Conservation (phyloP, 768 basidiomycete genomes). For the Leccinum truebloodii region DNA sequence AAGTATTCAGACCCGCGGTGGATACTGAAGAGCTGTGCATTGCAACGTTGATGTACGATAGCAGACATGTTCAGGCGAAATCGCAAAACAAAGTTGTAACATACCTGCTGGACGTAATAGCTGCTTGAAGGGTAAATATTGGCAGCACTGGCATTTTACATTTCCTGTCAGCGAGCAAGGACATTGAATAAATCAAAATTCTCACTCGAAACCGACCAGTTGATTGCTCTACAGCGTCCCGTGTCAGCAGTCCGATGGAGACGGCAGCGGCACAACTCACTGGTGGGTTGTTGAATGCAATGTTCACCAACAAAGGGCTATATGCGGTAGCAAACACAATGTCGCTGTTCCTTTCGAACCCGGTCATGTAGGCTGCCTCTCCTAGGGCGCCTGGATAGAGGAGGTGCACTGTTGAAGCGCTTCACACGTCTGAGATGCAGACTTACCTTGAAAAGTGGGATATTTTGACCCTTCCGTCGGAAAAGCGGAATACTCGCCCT, state of each 20-base stretch:
- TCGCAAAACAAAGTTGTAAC: neutral
- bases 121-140: neutral
- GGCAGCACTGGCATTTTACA: constrained; percentile 40
- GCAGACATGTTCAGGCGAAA: neutral
- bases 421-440: neutral
- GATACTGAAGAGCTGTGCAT: constrained; percentile 54
- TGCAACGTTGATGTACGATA: neutral
- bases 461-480: constrained; percentile 50
- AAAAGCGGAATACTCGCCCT: constrained; percentile 57
- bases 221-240: constrained; percentile 42
- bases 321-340: constrained; percentile 62
- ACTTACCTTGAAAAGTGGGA: constrained; percentile 52
- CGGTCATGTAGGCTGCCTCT: constrained; percentile 70
- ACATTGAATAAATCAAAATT: neutral
- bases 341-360: constrained; percentile 58
- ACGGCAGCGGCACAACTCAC: constrained; percentile 34
- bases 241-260: neutral
- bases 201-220: constrained; percentile 59
- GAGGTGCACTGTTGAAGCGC: neutral
- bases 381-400: constrained; percentile 41
- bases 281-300: constrained; percentile 44
- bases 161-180: neutral
- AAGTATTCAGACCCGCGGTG: constrained; percentile 63
- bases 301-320: constrained; percentile 54
- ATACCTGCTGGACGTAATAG: constrained; percentile 35